These are phyloP conservation scores for Heterobasidion irregulare DNA, from an alignment of 1,284 basidiomycete genomes.

Conservation along the genomic window DNA sequence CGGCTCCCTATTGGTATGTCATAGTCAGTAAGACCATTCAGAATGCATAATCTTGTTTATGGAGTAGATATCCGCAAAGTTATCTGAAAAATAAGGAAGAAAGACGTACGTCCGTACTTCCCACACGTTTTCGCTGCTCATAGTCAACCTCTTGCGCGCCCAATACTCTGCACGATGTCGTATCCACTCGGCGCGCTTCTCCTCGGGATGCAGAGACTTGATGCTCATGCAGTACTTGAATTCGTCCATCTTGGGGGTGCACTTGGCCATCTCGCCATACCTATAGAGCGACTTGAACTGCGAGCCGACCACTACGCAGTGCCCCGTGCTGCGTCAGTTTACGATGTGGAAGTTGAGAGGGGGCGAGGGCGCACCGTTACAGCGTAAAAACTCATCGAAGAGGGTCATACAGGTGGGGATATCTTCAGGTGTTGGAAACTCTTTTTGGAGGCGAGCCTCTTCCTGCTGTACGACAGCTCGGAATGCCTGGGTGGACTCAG, in stretches of 20 bases:
- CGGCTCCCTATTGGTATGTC: constrained; percentile 16
- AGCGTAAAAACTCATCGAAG: constrained; percentile 74
- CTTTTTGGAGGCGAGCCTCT: constrained; percentile 46
- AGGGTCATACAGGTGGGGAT: constrained; percentile 74
- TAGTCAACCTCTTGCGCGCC: constrained; percentile 66
- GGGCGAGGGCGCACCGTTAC: constrained; percentile 47
- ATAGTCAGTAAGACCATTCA: background rate
- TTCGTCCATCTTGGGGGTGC: constrained; percentile 77
- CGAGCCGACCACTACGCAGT: constrained; percentile 57
- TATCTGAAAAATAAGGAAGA: background rate
- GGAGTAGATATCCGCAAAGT: background rate
- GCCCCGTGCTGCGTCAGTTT: background rate
- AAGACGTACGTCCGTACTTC: constrained; percentile 65
- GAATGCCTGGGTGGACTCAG: constrained; percentile 18
- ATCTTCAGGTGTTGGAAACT: constrained; percentile 71
- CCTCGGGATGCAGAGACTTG: constrained; percentile 72
- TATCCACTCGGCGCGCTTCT: constrained; percentile 79
- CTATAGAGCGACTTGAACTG: constrained; percentile 87
- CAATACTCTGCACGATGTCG: constrained; percentile 85
- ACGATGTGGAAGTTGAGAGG: background rate
- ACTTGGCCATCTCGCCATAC: constrained; percentile 73
- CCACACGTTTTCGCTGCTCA: constrained; percentile 94
- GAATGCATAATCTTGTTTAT: background rate
- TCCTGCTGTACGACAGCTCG: constrained; percentile 55
- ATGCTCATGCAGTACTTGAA: constrained; percentile 94